Conservation (phyloP, 2,329 filamentous ascomycete species). For the Epichloe amarillans region DNA sequence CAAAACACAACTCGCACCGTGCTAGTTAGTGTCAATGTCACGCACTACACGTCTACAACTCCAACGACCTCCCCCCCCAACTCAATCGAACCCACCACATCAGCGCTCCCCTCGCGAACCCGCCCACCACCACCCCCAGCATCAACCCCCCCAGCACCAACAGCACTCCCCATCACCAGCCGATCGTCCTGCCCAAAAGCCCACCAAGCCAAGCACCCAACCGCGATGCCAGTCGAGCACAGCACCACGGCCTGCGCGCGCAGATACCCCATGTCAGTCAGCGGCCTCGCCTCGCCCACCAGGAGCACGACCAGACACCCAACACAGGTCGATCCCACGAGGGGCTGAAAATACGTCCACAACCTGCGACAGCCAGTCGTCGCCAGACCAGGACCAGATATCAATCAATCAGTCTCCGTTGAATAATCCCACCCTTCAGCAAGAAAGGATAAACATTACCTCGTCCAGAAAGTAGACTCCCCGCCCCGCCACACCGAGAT, state of each 20-base stretch:
- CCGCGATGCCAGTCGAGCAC: slow-evolving; percentile 7
- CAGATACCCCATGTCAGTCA: slow-evolving; percentile 15
- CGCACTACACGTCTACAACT: too few species aligned
- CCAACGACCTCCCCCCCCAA: slow-evolving; percentile 1
- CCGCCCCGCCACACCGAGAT: slow-evolving; percentile 14
- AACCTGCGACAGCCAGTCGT: slow-evolving; percentile 10
- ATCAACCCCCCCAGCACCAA: slow-evolving; percentile 15
- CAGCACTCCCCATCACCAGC: slow-evolving; percentile 13
- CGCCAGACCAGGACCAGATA: too few species aligned
- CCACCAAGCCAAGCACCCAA: slow-evolving; percentile 12
- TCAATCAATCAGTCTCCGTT: too few species aligned
- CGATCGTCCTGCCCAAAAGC: slow-evolving; percentile 8
- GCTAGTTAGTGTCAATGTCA: too few species aligned
- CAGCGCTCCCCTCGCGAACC: slow-evolving; percentile 16
- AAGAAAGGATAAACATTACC: slow-evolving; percentile 6
- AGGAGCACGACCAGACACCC: slow-evolving; percentile 13
- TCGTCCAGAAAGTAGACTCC: slow-evolving; percentile 13
- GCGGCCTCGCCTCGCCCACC: slow-evolving; percentile 13
- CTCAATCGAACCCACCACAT: slow-evolving; percentile 13
- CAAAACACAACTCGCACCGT: too few species aligned
- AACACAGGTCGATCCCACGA: slow-evolving; percentile 10
- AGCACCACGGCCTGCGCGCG: slow-evolving; percentile 17
- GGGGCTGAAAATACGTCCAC: slow-evolving; percentile 13
- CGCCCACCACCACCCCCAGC: slow-evolving; percentile 15
- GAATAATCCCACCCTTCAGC: accelerated